Evolutionary conservation across 257 asterid genomes (phyloP).

Genomic region (Nicotiana knightiana): DNA sequence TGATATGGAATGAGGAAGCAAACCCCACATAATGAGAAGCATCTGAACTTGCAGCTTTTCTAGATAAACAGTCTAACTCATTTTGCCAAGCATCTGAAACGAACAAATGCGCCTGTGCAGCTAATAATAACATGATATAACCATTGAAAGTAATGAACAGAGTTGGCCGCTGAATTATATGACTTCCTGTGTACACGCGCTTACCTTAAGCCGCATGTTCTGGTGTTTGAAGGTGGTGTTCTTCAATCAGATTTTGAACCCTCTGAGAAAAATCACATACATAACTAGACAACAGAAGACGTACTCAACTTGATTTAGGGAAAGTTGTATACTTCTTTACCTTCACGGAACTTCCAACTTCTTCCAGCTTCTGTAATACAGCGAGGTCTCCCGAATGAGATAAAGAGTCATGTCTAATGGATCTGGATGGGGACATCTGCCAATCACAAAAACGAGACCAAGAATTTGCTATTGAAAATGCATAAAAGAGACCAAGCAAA

Average conservation of each 20-base stretch:
- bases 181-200: neutral
- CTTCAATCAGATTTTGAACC: conserved; percentile 60
- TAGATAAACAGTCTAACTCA: neutral
- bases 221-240: conserved; percentile 31
- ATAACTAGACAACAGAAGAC: neutral
- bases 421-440: conserved; percentile 49
- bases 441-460: conserved; percentile 4
- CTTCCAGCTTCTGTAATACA: conserved; percentile 58
- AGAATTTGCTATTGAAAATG: neutral
- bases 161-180: neutral
- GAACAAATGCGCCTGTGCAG: neutral
- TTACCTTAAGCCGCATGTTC: conserved; percentile 30
- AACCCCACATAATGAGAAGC: neutral
- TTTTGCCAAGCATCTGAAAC: neutral
- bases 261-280: conserved; percentile 38
- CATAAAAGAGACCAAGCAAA: neutral
- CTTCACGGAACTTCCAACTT: conserved; percentile 72
- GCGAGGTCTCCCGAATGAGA: conserved; percentile 36
- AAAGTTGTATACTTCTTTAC: conserved; percentile 22
- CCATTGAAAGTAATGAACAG: neutral
- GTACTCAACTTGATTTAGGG: neutral
- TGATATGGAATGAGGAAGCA: neutral
- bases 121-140: neutral
- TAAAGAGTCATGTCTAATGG: conserved; percentile 24
- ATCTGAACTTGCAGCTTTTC: neutral